Percentiles rank a stretch among this genome's conserved stretches.
phyloP scores from a whole-genome alignment of 164 flowering plant genomes.

The Liquidambar formosana region DNA sequence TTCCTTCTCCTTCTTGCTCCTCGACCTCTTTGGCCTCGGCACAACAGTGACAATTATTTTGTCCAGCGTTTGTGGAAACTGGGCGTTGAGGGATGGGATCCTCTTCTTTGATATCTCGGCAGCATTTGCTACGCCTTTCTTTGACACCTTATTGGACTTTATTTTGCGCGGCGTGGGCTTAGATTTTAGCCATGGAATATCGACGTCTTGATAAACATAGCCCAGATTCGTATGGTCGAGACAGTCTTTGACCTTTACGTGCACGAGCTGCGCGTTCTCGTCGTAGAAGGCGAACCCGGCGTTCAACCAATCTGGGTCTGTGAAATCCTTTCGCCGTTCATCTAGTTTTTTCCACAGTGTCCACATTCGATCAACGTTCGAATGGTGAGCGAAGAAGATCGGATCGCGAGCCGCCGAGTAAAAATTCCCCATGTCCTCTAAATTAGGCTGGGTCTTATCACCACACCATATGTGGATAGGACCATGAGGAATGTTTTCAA shows the following conservation, averaged over 20 bases:
- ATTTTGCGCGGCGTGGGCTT: conserved; percentile 22
- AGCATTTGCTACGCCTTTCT: conserved; percentile 7
- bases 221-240: conserved; percentile 42
- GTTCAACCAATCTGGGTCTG: conserved; percentile 42
- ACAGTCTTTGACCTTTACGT: conserved; percentile 49
- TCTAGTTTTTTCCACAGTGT: conserved; percentile 50
- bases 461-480: conserved; percentile 48
- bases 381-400: conserved; percentile 57
- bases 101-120: conserved; percentile 7
- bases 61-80: conserved; percentile 35
- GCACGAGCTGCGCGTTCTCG: conserved; percentile 44
- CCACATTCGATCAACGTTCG: conserved; percentile 72
- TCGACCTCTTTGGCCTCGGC: conserved; percentile 44
- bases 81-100: not conserved
- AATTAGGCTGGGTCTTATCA: conserved; percentile 45
- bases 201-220: conserved; percentile 54
- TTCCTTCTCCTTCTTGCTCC: conserved; percentile 52
- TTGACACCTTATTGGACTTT: not conserved
- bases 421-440: conserved; percentile 69
- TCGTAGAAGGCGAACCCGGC: conserved; percentile 44
- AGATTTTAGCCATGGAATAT: conserved; percentile 48
- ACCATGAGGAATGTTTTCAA: conserved; percentile 45
- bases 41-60: conserved; percentile 28
- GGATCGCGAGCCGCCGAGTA: conserved; percentile 72
- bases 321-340: conserved; percentile 34